Percentiles rank a stretch among this genome's conserved stretches.
Conservation (phyloP, 148 eudicot genomes). For the Suaeda aralocaspica region DNA sequence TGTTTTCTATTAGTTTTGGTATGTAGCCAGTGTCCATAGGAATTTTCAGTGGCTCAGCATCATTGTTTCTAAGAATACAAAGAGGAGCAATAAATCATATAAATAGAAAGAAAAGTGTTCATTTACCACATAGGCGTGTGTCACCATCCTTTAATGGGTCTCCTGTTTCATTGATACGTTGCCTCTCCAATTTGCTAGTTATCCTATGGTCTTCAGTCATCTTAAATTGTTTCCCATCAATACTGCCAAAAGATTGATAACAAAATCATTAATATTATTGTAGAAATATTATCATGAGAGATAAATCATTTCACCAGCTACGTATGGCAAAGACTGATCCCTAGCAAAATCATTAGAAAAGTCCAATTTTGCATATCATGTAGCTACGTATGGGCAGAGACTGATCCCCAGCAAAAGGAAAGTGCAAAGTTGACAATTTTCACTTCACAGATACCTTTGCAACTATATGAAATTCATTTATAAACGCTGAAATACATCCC, state of each 20-base stretch:
- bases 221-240: constrained; percentile 66
- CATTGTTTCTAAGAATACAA: neutral
- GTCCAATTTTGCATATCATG: too few relatives aligned
- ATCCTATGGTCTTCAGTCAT: constrained; percentile 96
- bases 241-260: constrained; percentile 39
- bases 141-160: constrained; percentile 88
- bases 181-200: constrained; percentile 70
- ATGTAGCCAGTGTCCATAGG: too few relatives aligned
- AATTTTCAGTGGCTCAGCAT: neutral
- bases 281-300: too few relatives aligned
- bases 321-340: too few relatives aligned
- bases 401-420: neutral
- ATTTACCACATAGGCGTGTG: constrained; percentile 78
- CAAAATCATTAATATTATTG: neutral
- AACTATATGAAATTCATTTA: neutral
- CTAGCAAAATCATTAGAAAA: too few relatives aligned
- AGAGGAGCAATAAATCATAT: neutral
- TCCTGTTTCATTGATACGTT: constrained; percentile 74
- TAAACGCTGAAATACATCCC: too few relatives aligned
- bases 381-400: neutral
- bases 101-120: neutral
- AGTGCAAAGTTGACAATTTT: too few relatives aligned
- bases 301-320: too few relatives aligned
- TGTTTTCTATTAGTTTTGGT: constrained; percentile 2
- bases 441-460: neutral